Evolutionary conservation across 2,329 filamentous ascomycete species (phyloP).

Genomic region (Lasiodiplodia gonubiensis): DNA sequence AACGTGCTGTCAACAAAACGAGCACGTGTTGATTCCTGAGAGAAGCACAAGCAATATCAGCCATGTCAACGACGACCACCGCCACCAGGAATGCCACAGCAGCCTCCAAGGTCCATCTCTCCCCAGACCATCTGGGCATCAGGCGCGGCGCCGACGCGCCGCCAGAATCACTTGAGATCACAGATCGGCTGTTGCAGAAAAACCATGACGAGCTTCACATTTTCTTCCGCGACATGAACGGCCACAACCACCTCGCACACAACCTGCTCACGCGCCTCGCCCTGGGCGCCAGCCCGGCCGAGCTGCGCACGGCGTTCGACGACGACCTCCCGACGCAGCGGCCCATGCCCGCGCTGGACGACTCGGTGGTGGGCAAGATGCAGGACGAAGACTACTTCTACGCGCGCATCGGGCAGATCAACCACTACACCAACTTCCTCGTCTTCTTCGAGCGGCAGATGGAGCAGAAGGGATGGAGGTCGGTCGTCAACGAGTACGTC

Average conservation of each 20-base stretch:
- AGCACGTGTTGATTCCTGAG: no score
- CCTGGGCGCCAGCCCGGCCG: conserved; percentile 66
- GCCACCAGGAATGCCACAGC: no score
- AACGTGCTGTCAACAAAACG: no score
- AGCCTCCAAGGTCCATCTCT: no score
- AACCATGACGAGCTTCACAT: conserved; percentile 79
- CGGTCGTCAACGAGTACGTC: conserved; percentile 69
- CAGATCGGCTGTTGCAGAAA: conserved; percentile 69
- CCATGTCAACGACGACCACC: no score
- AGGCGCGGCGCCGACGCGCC: no score
- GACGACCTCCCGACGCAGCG: conserved; percentile 71
- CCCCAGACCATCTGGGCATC: no score
- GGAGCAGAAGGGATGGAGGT: conserved; percentile 64
- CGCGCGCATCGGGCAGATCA: conserved; percentile 65
- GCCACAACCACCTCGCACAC: conserved; percentile 83
- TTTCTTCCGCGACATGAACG: conserved; percentile 77
- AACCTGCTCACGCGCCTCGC: conserved; percentile 78
- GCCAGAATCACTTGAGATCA: no score
- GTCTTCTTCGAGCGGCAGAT: conserved; percentile 79
- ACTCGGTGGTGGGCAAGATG: conserved; percentile 61
- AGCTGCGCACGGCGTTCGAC: conserved; percentile 71
- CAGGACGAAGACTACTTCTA: conserved; percentile 62
- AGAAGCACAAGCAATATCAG: no score
- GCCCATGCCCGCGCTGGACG: conserved; percentile 54
- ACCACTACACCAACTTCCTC: conserved; percentile 75